Base-by-base conservation (phyloP, 164 flowering plant genomes). In the Nelumbo lutea region DNA sequence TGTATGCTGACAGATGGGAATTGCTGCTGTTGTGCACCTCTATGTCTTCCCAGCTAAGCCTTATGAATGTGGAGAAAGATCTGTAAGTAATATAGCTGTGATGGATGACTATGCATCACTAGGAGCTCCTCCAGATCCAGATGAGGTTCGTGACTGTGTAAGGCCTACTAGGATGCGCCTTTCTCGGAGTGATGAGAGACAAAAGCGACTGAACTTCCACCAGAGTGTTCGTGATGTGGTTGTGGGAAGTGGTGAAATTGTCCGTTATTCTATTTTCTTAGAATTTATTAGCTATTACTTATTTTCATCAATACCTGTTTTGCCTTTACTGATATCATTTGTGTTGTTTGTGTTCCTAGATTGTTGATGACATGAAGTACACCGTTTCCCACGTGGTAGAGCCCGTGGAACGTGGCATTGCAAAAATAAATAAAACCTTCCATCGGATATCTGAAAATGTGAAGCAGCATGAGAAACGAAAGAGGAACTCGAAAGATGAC, bases 381-480 rank as follows among this genome's bases (percentile, higher is more conserved):
- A 92, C 99, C 10, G 97, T 95, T 51, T 88, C 97, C 3, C 99
- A 95, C 65, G 99, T 92, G 59, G 97, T 89, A 45, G 97, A 95
- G 68, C 99, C 99, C 9, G 93, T 95, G 6, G 99, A 95, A 63
- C 85, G 96, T 68, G 99, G 99, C 61, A 68, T 95, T 62, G 93
- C 94, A 39, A 88, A 80, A 70, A 82, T 95, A 68, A 90, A 90
- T 65, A 77, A 77, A 79, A 92, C 92, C 8, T 86, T 95, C 70
- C 93, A 90, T 68, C 83, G 88, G 77, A 88, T 95, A 76, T 95
- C 99, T 50, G 99, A 91, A 79, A 92, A 92, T 76, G 90, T 95
- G 73, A 92, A 86, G 71, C 81, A 81, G 61, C 78, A 73, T 62
- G 92, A 90, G 79, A 80, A 80, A 78, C 79, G 67, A 56, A 85